A percentile compares a stretch with the other conserved stretches of the same genome.
phyloP scores from a whole-genome alignment of 768 basidiomycete genomes.

The Amanita exitialis region DNA sequence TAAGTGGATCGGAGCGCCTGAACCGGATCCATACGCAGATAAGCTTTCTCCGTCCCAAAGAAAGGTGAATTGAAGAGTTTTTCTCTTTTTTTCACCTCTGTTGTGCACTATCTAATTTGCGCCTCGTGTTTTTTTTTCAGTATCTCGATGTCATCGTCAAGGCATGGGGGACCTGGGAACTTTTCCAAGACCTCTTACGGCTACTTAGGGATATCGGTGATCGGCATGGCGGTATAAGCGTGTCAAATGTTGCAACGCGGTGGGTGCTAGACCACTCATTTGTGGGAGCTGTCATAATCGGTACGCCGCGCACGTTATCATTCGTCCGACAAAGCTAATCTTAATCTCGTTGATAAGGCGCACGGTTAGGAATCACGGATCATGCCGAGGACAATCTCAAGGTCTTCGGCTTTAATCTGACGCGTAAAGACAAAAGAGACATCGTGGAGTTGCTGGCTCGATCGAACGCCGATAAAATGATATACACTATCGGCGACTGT shows the following conservation, averaged over 20 bases:
- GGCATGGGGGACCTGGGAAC: conserved; percentile 69
- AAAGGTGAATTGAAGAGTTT: conserved; percentile 42
- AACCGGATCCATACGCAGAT: conserved; percentile 63
- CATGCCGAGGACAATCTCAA: conserved; percentile 60
- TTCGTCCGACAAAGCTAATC: neutral
- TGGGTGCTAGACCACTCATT: conserved; percentile 75
- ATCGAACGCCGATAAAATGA: conserved; percentile 55
- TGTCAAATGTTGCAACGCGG: conserved; percentile 72
- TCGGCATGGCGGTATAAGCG: conserved; percentile 53
- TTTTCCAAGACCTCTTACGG: conserved; percentile 59
- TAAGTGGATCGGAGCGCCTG: conserved; percentile 55
- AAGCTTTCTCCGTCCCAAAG: conserved; percentile 73
- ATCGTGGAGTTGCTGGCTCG: conserved; percentile 54
- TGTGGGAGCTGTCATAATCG: conserved; percentile 75
- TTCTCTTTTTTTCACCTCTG: conserved; percentile 1
- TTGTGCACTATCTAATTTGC: neutral
- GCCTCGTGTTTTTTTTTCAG: conserved; percentile 25
- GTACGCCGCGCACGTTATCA: conserved; percentile 21
- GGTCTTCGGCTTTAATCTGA: conserved; percentile 50
- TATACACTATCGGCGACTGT: conserved; percentile 69
- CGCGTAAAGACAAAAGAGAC: conserved; percentile 41
- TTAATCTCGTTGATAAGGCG: conserved; percentile 32
- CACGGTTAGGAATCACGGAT: conserved; percentile 66
- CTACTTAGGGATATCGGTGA: conserved; percentile 57
- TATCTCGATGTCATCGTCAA: conserved; percentile 77